Percentiles rank a stretch among this genome's conserved stretches.
Conservation (phyloP, 306 rosid species). For the Oxytropis ochrocephala region DNA sequence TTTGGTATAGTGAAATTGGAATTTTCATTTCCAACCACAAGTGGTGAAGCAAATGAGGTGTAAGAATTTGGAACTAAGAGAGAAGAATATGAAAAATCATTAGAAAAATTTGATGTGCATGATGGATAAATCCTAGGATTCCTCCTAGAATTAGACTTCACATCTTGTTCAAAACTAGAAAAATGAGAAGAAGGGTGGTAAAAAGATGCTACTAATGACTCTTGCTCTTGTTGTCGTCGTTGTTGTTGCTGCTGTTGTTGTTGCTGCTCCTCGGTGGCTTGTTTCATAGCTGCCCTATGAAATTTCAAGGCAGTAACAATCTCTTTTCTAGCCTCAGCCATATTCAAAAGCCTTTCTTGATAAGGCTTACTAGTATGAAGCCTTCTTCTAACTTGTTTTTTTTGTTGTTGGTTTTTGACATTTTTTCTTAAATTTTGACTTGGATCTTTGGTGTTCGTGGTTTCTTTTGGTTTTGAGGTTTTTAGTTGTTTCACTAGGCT, state of each 20-base stretch:
- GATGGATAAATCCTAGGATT: conserved; percentile 45
- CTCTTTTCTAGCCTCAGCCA: conserved; percentile 94
- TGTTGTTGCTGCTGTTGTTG: conserved; percentile 29
- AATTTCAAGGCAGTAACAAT: conserved; percentile 71
- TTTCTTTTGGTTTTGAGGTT: conserved; percentile 52
- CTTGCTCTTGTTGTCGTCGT: background rate
- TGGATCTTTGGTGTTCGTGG: conserved; percentile 25
- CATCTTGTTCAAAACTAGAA: conserved; percentile 38
- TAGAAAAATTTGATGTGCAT: conserved; percentile 26
- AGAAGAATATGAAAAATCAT: conserved; percentile 23
- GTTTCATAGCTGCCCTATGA: conserved; percentile 75
- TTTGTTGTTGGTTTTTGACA: conserved; percentile 34
- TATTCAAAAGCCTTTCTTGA: conserved; percentile 68
- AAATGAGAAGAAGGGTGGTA: conserved; percentile 16
- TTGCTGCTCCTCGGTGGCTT: conserved; percentile 34
- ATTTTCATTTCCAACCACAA: conserved; percentile 33
- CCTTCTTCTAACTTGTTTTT: conserved; percentile 67
- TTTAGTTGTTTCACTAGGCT: conserved; percentile 56
- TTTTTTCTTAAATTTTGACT: conserved; percentile 19
- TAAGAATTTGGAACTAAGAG: background rate
- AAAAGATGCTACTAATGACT: conserved; percentile 3
- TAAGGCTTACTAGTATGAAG: conserved; percentile 57
- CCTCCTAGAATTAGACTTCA: conserved; percentile 37
- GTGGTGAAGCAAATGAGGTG: background rate
- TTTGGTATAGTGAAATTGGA: conserved; percentile 48